Base-by-base conservation (phyloP, 148 eudicot genomes). In the Camellia japonica region DNA sequence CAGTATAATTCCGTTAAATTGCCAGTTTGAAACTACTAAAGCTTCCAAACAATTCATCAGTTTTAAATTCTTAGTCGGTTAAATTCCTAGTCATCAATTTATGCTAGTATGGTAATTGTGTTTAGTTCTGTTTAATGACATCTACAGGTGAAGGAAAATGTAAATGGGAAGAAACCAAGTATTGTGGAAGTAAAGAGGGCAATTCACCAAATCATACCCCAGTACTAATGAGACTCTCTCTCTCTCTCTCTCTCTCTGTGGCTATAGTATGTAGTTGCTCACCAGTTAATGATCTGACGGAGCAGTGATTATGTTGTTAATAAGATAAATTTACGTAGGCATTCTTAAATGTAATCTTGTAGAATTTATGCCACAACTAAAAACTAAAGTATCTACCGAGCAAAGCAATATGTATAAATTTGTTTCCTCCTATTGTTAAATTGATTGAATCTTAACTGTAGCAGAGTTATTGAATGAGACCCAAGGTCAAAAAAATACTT, bases 121-220 rank as follows among this genome's bases (percentile, higher is more conserved):
- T 41, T 4, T 49, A 38, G 5, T 2, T 11, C 14, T 67, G 71
- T 41, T 66, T 38, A 38, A 38, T 73, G 75, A 46, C 14, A 13
- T 16, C 59, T 76, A 43, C 90, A 95, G 98, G 97, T 93, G 83
- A 90, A 85, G 82, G 94, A 90, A 65, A 91, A 85, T 58, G 83
- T 8, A 13, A 88, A 79, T 51, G 96, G 94, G 56, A 90, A 88
- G 87, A 93, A 89, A 81, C 82, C 89, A 61, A 95, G 94, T 85
- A 95, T 95, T 55, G 81, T 84, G 68, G 97, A 92, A 87, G 98
- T 95, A 68, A 93, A 93, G 87, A 88, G 83, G 77, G 90, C 92
- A 51, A 88, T 95, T 38, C 86, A 89, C 55, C 89, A 89, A 49
- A 83, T 90, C 59, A 81, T 91, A 42, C 90, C 89, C 58, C 82